A percentile compares a stretch with the other conserved stretches of the same genome.
Evolutionary conservation across 2,329 filamentous ascomycete species (phyloP).

Genomic region (Zymoseptoria ardabiliae): DNA sequence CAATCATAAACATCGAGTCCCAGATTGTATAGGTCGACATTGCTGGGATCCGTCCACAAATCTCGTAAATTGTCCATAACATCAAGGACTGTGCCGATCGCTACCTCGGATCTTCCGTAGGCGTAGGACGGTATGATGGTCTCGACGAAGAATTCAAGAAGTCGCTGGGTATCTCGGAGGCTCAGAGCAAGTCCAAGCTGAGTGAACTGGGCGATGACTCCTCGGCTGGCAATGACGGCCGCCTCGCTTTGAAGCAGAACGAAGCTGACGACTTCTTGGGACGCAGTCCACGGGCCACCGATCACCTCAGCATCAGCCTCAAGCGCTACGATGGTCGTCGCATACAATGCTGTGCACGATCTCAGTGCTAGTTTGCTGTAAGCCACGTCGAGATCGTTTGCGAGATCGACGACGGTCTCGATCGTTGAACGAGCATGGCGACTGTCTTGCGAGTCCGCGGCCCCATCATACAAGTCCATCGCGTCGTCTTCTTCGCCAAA

Average conservation of each 20-base stretch:
- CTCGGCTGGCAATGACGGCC: slow-evolving; percentile 20
- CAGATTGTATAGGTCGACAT: slow-evolving; percentile 54
- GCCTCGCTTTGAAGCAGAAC: slow-evolving; percentile 17
- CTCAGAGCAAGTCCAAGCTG: slow-evolving; percentile 20
- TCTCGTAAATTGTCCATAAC: slow-evolving; percentile 57
- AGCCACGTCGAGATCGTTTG: slow-evolving; percentile 35
- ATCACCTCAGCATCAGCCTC: neutral
- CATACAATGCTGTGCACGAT: slow-evolving; percentile 18
- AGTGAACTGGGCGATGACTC: slow-evolving; percentile 18
- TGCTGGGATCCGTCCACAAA: slow-evolving; percentile 54
- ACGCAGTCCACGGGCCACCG: slow-evolving; percentile 1
- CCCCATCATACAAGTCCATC: slow-evolving; percentile 59
- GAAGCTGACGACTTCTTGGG: slow-evolving; percentile 16
- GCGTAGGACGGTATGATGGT: slow-evolving; percentile 47
- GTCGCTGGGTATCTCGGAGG: slow-evolving; percentile 32
- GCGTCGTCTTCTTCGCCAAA: slow-evolving; percentile 45
- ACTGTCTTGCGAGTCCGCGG: slow-evolving; percentile 55
- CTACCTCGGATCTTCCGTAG: slow-evolving; percentile 67
- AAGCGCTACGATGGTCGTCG: slow-evolving; percentile 8
- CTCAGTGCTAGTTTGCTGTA: slow-evolving; percentile 18
- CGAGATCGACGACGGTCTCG: slow-evolving; percentile 34
- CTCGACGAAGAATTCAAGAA: slow-evolving; percentile 44
- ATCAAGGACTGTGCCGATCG: slow-evolving; percentile 59
- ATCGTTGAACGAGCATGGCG: slow-evolving; percentile 33
- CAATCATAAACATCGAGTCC: slow-evolving; percentile 73